Conservation (phyloP, 208 protist genomes). For the Leishmania tarentolae region DNA sequence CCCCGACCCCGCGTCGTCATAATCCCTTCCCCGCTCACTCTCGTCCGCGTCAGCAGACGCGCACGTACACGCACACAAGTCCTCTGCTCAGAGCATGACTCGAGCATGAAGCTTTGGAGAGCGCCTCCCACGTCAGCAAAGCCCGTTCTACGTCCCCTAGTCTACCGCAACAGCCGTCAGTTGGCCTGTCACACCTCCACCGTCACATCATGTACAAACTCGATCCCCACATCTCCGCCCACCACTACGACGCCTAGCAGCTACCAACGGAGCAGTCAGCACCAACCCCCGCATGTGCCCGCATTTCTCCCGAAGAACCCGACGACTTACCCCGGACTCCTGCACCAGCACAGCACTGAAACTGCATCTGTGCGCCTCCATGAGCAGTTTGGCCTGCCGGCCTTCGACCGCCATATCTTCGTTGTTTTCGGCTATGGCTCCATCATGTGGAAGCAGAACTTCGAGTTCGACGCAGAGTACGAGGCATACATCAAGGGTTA, state of each 20-base stretch:
- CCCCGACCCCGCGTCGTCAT: no score
- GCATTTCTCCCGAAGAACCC: neutral
- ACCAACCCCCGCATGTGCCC: neutral
- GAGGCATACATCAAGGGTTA: conserved; percentile 69
- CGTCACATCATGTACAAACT: neutral
- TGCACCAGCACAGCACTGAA: conserved; percentile 35
- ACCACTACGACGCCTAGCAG: neutral
- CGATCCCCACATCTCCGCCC: neutral
- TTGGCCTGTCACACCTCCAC: neutral
- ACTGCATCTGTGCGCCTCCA: conserved; percentile 28
- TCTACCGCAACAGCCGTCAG: neutral
- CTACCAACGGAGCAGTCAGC: neutral
- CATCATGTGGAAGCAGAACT: conserved; percentile 89
- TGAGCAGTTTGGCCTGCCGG: conserved; percentile 40
- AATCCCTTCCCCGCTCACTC: neutral
- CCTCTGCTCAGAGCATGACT: neutral
- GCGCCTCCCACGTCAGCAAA: neutral
- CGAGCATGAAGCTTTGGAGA: neutral
- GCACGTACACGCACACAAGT: neutral
- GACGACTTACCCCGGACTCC: conserved; percentile 14
- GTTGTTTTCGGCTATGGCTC: conserved; percentile 88
- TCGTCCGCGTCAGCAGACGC: neutral
- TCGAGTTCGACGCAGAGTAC: conserved; percentile 66
- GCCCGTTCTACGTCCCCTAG: neutral
- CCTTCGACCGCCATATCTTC: conserved; percentile 54